Evolutionary conservation across 2,329 filamentous ascomycete species (phyloP), one percentile per base, ranked within the genome.

Genomic region (Fusarium sp.): DNA sequence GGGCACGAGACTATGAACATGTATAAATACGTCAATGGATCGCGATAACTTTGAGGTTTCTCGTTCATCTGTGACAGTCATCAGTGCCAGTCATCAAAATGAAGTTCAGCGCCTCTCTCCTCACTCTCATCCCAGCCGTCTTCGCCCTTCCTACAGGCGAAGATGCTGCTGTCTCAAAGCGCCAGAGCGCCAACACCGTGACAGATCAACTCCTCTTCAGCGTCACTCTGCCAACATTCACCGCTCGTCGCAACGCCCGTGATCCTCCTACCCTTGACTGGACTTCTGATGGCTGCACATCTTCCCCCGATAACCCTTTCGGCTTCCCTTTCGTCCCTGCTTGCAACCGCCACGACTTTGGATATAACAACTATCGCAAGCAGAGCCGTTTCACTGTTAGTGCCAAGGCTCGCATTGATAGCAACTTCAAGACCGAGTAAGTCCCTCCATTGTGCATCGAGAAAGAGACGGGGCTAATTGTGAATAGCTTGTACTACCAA

Each of bases 261-360:
- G 75, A 83, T 49, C 87, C 87, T 2, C 33, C 82, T 0, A 79
- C 57, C 3, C 76, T 86, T 1, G 77, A 83, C 77, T 86, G 84
- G 84, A 67, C 72, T 9, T 84, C 84, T 3, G 83, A 86, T 58
- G 83, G 81, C 49, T 86, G 85, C 81, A 82, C 82, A 8, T 75
- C 71, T 1, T 83, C 84, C 4, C 84, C 84, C 2, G 82, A 86
- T 56, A 85, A 85, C 70, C 85, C 85, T 1, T 81, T 83, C 35
- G 81, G 82, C 5, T 87, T 85, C 74, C 79, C 83, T 16, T 87
- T 86, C 43, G 30, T 79, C 6, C 83, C 81, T 1, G 84, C 82
- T 18, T 88, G 87, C 80, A 79, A 86, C 66, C 86, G 88, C 11
- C 88, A 90, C 67, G 88, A 90, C 74, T 90, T 90, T 77, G 87